phyloP scores from a whole-genome alignment of 768 basidiomycete genomes.

The Hortiboletus flavorubellus region DNA sequence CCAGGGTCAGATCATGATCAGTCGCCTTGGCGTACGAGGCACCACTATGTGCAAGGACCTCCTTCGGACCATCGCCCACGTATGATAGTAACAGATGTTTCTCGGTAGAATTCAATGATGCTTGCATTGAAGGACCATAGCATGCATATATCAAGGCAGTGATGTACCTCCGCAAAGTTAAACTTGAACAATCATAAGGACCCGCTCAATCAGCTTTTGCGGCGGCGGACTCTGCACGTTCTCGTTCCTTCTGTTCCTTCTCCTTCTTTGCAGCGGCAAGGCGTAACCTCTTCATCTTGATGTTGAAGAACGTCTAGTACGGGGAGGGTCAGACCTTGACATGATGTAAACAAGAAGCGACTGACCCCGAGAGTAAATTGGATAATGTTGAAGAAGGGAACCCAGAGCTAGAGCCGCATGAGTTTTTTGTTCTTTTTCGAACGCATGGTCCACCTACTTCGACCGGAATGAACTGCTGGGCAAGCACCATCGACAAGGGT shows the following conservation, averaged over 20 bases:
- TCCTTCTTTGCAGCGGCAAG: conserved; percentile 55
- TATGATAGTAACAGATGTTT: conserved; percentile 33
- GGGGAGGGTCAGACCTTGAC: background rate
- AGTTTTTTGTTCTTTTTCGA: background rate
- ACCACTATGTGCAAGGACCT: conserved; percentile 40
- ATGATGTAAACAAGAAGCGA: conserved; percentile 1
- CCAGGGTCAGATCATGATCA: conserved; percentile 7
- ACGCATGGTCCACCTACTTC: conserved; percentile 45
- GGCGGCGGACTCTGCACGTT: conserved; percentile 22
- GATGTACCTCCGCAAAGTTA: background rate
- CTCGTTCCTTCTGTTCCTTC: conserved; percentile 34
- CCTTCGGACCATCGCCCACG: conserved; percentile 25
- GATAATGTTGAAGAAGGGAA: conserved; percentile 80
- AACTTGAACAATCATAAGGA: conserved; percentile 2
- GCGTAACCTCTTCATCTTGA: conserved; percentile 61
- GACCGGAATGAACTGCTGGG: conserved; percentile 75
- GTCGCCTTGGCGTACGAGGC: conserved; percentile 34
- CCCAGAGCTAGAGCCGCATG: conserved; percentile 62
- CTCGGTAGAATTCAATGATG: conserved; percentile 5
- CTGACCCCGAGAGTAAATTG: conserved; percentile 75
- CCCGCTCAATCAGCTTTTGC: conserved; percentile 16
- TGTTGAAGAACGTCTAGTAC: conserved; percentile 67
- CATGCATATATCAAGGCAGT: conserved; percentile 15
- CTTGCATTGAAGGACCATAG: conserved; percentile 2
- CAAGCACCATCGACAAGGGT: conserved; percentile 68